Evolutionary conservation across 1,284 basidiomycete genomes (phyloP).

Genomic region (Trichosporon sp.): DNA sequence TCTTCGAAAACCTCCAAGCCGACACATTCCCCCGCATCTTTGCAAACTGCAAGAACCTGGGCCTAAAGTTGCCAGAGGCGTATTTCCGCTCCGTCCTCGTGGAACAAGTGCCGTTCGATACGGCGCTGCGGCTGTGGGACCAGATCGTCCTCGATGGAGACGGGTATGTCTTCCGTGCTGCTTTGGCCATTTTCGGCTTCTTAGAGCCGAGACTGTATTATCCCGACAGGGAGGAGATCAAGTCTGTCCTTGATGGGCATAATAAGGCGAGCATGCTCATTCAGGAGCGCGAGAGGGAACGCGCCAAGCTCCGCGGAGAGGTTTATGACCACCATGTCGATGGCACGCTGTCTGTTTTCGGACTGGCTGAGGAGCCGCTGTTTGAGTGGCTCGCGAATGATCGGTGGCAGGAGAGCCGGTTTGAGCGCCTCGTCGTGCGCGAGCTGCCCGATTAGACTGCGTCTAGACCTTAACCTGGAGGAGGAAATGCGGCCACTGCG

Average conservation of each 20-base stretch:
- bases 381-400: constrained; percentile 62
- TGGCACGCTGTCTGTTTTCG: constrained; percentile 82
- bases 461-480: background rate
- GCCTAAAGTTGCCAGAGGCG: constrained; percentile 40
- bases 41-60: constrained; percentile 85
- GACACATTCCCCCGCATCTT: constrained; percentile 83
- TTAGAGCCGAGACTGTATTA: constrained; percentile 64
- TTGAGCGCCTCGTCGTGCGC: constrained; percentile 71
- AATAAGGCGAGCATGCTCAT: constrained; percentile 44
- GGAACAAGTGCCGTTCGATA: constrained; percentile 80
- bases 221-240: constrained; percentile 58
- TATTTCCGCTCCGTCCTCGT: constrained; percentile 81
- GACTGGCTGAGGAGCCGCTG: constrained; percentile 75
- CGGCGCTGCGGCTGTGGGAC: constrained; percentile 82
- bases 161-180: constrained; percentile 63
- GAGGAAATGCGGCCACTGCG: background rate
- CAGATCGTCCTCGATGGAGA: constrained; percentile 49
- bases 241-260: constrained; percentile 68
- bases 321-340: constrained; percentile 54
- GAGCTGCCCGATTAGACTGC: constrained; percentile 68
- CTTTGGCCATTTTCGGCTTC: constrained; percentile 74
- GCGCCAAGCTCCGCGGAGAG: constrained; percentile 49
- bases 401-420: constrained; percentile 80
- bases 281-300: constrained; percentile 53
- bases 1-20: constrained; percentile 45